phyloP scores from a whole-genome alignment of 1,284 basidiomycete genomes.

The Irpex rosettiformis region DNA sequence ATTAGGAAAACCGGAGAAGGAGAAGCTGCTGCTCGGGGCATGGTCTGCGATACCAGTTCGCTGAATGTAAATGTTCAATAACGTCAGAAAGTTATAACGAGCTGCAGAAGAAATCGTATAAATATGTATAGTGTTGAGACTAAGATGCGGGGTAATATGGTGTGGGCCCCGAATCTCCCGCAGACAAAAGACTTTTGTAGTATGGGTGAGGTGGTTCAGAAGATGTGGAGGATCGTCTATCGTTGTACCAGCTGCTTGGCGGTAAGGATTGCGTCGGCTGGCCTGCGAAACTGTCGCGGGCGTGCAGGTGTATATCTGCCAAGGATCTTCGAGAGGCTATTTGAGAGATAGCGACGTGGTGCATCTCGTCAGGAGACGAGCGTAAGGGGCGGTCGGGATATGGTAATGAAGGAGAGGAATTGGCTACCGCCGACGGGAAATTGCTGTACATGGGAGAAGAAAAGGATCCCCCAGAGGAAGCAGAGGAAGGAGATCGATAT shows the following conservation, averaged over 20 bases:
- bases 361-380: slow-evolving; percentile 2
- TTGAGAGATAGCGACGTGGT: slow-evolving; percentile 1
- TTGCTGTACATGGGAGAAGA: not conserved
- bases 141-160: not conserved
- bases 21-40: not conserved
- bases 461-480: not conserved
- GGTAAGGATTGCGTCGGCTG: not conserved
- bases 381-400: not conserved
- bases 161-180: not conserved
- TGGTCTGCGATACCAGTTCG: not conserved
- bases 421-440: not conserved
- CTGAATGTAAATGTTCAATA: not conserved
- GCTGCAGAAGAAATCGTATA: not conserved
- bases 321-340: slow-evolving; percentile 1
- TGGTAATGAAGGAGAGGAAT: not conserved
- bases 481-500: not conserved
- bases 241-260: not conserved
- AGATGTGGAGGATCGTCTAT: not conserved
- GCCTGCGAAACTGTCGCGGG: not conserved
- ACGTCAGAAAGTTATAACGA: not conserved
- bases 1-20: not conserved
- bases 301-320: not conserved
- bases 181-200: not conserved
- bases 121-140: not conserved
- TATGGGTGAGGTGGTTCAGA: not conserved